Evolutionary conservation across 2,329 filamentous ascomycete species (phyloP).

Genomic region (Penicillium sp.): DNA sequence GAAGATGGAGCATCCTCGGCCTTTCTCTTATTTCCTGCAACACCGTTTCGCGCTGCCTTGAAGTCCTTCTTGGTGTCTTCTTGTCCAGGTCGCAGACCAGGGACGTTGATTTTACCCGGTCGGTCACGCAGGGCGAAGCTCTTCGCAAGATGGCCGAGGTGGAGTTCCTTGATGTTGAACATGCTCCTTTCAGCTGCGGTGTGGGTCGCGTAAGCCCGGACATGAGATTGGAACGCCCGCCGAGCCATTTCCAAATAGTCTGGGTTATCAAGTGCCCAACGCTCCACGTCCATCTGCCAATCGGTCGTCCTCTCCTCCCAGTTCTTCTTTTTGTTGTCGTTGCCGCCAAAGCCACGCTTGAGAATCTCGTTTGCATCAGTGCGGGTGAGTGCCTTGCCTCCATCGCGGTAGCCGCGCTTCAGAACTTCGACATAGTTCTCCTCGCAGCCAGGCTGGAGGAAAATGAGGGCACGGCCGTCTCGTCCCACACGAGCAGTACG

Average conservation of each 20-base stretch:
- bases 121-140: slow-evolving; percentile 86
- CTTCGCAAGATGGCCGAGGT: slow-evolving; percentile 91
- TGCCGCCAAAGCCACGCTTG: slow-evolving; percentile 60
- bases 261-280: slow-evolving; percentile 62
- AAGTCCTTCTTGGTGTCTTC: slow-evolving; percentile 46
- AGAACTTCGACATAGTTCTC: slow-evolving; percentile 84
- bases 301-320: slow-evolving; percentile 68
- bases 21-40: slow-evolving; percentile 37
- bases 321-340: slow-evolving; percentile 44
- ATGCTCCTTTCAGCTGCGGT: slow-evolving; percentile 76
- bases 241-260: slow-evolving; percentile 76
- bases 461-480: slow-evolving; percentile 80
- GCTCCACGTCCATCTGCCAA: slow-evolving; percentile 63
- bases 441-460: slow-evolving; percentile 85
- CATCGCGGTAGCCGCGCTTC: slow-evolving; percentile 65
- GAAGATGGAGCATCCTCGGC: slow-evolving; percentile 23
- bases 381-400: slow-evolving; percentile 61
- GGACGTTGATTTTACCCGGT: slow-evolving; percentile 69
- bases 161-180: slow-evolving; percentile 89
- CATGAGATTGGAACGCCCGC: slow-evolving; percentile 84
- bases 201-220: slow-evolving; percentile 93
- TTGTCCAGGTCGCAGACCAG: slow-evolving; percentile 49
- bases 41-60: slow-evolving; percentile 42
- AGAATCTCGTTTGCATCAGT: slow-evolving; percentile 65
- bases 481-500: slow-evolving; percentile 91